Percentiles rank a stretch among this genome's conserved stretches.
phyloP scores from a whole-genome alignment of 148 eudicot species.

The Fagopyrum tataricum region DNA sequence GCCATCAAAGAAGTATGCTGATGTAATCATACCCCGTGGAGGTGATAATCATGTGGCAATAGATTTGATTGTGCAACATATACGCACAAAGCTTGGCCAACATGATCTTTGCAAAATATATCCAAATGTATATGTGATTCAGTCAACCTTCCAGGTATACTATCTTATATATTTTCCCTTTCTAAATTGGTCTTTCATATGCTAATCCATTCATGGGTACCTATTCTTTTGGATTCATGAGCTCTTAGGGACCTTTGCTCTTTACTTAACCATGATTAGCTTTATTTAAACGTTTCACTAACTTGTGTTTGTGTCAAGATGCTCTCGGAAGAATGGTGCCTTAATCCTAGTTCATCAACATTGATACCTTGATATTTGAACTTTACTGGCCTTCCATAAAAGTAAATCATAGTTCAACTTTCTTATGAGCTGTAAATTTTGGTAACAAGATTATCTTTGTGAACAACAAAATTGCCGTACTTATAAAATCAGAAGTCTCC shows the following conservation, averaged over 20 bases:
- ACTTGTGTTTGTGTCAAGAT: neutral
- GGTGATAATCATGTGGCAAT: conserved; percentile 97
- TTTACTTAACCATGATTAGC: neutral
- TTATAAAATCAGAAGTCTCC: neutral
- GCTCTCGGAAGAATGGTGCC: neutral
- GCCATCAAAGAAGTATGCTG: conserved; percentile 95
- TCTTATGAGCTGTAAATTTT: neutral
- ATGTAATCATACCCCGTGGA: conserved; percentile 94
- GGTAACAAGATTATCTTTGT: neutral
- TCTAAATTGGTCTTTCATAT: neutral
- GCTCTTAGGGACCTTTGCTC: neutral
- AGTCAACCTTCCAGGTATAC: conserved; percentile 89
- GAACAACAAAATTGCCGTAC: neutral
- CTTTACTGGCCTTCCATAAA: conserved; percentile 1
- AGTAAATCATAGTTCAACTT: neutral
- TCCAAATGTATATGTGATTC: conserved; percentile 83
- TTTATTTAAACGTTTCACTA: neutral
- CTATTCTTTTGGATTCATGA: neutral
- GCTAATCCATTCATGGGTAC: neutral
- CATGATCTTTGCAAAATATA: conserved; percentile 91
- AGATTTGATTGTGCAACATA: conserved; percentile 91
- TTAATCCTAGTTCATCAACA: neutral
- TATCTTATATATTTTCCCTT: neutral
- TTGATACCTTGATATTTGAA: neutral
- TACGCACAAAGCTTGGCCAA: conserved; percentile 88